Evolutionary conservation across 2,329 filamentous ascomycete genomes (phyloP), one percentile per base, ranked within the genome.

Genomic region (Aspergillus fumigatiaffinis): DNA sequence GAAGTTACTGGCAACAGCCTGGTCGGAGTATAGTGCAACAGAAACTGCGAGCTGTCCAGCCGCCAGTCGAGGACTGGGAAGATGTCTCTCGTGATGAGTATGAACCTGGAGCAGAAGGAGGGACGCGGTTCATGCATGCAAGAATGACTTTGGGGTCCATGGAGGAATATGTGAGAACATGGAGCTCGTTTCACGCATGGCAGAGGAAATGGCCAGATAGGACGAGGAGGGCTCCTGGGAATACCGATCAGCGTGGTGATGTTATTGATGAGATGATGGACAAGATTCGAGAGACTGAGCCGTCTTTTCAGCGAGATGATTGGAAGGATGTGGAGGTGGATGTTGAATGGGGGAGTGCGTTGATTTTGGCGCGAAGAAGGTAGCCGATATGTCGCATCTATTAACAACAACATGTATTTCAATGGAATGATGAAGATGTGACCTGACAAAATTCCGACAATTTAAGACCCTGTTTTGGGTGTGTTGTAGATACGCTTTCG

Each of bases 151-250:
- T 88, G 23, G 82, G 82, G 1, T 78, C 84, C 64, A 78, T 85
- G 54, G 84, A 86, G 73, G 79, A 78, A n/a, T 88, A 87, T 70
- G 69, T 81, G 55, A 74, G 82, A 61, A 88, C 86, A 0, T 87
- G 83, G 68, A 87, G 84, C 67, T 75, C 80, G 44, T 86, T 80
- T 69, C 79, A 79, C 66, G 80, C 77, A 28, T 89, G 86, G 86
- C 76, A 77, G 62, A 44, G 12, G 26, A 42, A 44, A 29, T 53
- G 52, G 52, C 41, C 41, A 1, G 38, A 46, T 42, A 48, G 42
- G 41, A 14, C 8, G 17, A 32, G 25, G 41, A 38, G 42, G 28
- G 23, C 8, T 50, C 25, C 21, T 7, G 52, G 23, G 17, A 29
- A 48, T 42, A 20, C n/a, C 3, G 41, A 44, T 12, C 41, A 44